Percentiles rank a stretch among this genome's conserved stretches.
These are phyloP conservation scores for Cercospora beticola DNA, from an alignment of 2,329 filamentous ascomycete species.

Conservation along the genomic window DNA sequence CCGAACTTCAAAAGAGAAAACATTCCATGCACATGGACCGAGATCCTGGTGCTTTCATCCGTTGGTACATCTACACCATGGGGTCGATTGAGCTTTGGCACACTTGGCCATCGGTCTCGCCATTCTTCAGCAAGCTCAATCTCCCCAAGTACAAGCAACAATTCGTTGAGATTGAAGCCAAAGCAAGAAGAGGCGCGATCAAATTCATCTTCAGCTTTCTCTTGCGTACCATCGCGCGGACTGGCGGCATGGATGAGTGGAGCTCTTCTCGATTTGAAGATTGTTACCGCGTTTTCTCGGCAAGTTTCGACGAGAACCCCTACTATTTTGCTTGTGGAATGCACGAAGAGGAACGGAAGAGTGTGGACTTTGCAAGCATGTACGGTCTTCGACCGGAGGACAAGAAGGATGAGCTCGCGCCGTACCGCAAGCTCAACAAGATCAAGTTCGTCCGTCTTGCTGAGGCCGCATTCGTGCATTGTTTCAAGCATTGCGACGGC, in stretches of 20 bases:
- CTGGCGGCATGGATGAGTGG: not conserved
- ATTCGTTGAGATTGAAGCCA: not conserved
- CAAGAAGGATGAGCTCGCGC: not conserved
- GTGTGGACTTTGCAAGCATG: not conserved
- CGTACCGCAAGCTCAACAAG: not conserved
- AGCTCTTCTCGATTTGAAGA: not conserved
- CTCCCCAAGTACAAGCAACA: not conserved
- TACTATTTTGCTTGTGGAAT: not conserved
- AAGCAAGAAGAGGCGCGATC: not conserved
- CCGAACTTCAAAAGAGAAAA: too few relatives aligned
- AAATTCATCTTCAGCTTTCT: not conserved
- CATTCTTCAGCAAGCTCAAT: not conserved
- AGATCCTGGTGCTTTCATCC: too few relatives aligned
- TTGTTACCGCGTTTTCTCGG: not conserved
- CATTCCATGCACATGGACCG: too few relatives aligned
- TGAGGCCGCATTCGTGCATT: not conserved
- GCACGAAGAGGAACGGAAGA: not conserved
- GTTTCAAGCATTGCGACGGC: not conserved
- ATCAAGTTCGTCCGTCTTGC: not conserved
- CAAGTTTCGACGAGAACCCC: not conserved
- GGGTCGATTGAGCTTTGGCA: not conserved
- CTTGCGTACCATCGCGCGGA: not conserved
- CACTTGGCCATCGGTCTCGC: not conserved
- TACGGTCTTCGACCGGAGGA: not conserved
- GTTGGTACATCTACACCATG: too few relatives aligned